Conservation (phyloP, 202 grass and related monocot species). For the Saccharum hybrid region DNA sequence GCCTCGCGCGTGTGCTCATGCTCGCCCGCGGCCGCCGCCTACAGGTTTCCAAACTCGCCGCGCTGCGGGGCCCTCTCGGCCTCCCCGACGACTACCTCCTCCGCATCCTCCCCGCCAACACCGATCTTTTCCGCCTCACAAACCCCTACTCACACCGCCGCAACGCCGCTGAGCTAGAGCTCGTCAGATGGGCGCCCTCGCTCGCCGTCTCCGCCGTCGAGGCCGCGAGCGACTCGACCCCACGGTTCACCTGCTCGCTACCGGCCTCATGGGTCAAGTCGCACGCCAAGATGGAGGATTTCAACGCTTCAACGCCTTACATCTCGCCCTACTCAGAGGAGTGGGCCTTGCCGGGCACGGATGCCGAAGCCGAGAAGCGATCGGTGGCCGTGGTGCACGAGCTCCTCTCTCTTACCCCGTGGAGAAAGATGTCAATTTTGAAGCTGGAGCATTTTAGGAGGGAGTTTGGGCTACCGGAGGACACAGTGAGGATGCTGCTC, state of each 20-base stretch:
- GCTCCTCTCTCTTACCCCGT: constrained; percentile 76
- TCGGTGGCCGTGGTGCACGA: constrained; percentile 73
- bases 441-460: constrained; percentile 91
- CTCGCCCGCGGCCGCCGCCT: constrained; percentile 61
- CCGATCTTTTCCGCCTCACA: constrained; percentile 74
- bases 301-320: constrained; percentile 75
- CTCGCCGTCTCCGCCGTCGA: constrained; percentile 66
- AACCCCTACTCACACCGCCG: constrained; percentile 63
- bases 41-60: constrained; percentile 71
- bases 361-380: constrained; percentile 58
- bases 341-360: constrained; percentile 8
- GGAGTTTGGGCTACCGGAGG: constrained; percentile 70
- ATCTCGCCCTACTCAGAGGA: constrained; percentile 74
- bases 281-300: constrained; percentile 68
- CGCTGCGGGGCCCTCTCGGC: constrained; percentile 68
- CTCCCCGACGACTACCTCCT: constrained; percentile 86
- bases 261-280: constrained; percentile 68
- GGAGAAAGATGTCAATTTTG: constrained; percentile 84
- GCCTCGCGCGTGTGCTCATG: constrained; percentile 78
- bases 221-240: constrained; percentile 20
- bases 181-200: constrained; percentile 66
- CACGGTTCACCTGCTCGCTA: constrained; percentile 67
- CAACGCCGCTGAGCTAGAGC: constrained; percentile 77
- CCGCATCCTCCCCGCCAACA: constrained; percentile 64
- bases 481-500: constrained; percentile 63